Evolutionary conservation across 768 basidiomycete genomes (phyloP).

Genomic region (Trametes sanguinea): DNA sequence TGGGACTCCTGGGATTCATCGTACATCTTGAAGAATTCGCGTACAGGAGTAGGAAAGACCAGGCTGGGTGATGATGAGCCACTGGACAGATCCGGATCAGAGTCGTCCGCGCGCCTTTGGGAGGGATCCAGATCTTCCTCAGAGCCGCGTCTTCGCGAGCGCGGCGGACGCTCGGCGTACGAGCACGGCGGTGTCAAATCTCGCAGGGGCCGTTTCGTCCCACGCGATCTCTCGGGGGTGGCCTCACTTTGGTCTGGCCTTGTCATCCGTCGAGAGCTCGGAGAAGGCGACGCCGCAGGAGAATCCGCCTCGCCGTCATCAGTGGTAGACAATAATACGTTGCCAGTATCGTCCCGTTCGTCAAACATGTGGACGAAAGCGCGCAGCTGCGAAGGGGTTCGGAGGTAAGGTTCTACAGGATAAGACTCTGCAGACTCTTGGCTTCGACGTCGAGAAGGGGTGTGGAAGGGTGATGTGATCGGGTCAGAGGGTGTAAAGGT

Average conservation of each 20-base stretch:
- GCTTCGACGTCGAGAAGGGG: not conserved
- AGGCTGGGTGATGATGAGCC: too few relatives aligned
- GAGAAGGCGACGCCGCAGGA: not conserved
- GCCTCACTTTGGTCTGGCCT: not conserved
- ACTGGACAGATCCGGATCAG: too few relatives aligned
- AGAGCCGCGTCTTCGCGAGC: not conserved
- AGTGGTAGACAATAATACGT: not conserved
- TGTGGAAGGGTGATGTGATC: not conserved
- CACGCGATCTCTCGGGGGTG: not conserved
- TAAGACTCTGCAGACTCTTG: not conserved
- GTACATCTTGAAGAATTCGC: too few relatives aligned
- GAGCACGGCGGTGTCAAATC: not conserved
- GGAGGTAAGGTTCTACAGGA: not conserved
- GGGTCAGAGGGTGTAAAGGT: not conserved
- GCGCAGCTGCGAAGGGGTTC: slow-evolving; percentile 6
- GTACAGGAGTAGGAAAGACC: too few relatives aligned
- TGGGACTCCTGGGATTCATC: too few relatives aligned
- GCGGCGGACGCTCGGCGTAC: not conserved
- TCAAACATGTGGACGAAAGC: slow-evolving; percentile 13
- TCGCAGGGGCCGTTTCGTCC: not conserved
- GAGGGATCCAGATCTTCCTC: not conserved
- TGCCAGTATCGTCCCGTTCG: slow-evolving; percentile 14
- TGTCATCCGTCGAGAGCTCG: not conserved
- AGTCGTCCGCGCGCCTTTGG: not conserved
- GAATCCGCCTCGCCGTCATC: not conserved